A percentile compares a stretch with the other conserved stretches of the same genome.
These are phyloP conservation scores for Rubroboletus pulcherrimus DNA, from an alignment of 768 basidiomycete genomes.

Conservation along the genomic window DNA sequence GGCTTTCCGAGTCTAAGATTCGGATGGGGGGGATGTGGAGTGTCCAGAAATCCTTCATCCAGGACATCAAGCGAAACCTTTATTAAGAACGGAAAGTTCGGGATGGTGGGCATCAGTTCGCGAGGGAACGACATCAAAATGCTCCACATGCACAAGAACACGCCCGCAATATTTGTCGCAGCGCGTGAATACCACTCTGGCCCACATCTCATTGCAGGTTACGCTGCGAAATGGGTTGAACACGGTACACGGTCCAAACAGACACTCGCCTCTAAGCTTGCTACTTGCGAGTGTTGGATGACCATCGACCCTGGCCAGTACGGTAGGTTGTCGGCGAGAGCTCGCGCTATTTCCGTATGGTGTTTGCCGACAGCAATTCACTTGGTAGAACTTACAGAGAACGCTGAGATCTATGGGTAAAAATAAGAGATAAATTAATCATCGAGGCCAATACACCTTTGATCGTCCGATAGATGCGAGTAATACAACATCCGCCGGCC, in stretches of 20 bases:
- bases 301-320: not conserved
- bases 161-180: slow-evolving; percentile 2
- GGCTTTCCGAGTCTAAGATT: not conserved
- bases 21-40: not conserved
- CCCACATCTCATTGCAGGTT: not conserved
- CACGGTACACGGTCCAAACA: not conserved
- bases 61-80: not conserved
- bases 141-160: slow-evolving; percentile 5
- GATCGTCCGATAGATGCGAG: not conserved
- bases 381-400: not conserved
- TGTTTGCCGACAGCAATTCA: not conserved
- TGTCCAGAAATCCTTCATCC: not conserved
- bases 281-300: not conserved
- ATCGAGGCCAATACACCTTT: not conserved
- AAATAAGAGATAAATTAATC: not conserved
- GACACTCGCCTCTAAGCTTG: not conserved
- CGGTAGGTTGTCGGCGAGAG: not conserved
- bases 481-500: not conserved
- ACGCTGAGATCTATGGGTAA: not conserved
- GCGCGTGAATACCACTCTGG: slow-evolving; percentile 7
- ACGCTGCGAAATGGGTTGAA: not conserved
- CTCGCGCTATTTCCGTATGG: not conserved
- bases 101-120: not conserved
- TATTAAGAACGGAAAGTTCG: slow-evolving; percentile 7
- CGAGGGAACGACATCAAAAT: slow-evolving; percentile 8